Evolutionary conservation across 345 rosid genomes (phyloP).

Genomic region (Acer campestre): DNA sequence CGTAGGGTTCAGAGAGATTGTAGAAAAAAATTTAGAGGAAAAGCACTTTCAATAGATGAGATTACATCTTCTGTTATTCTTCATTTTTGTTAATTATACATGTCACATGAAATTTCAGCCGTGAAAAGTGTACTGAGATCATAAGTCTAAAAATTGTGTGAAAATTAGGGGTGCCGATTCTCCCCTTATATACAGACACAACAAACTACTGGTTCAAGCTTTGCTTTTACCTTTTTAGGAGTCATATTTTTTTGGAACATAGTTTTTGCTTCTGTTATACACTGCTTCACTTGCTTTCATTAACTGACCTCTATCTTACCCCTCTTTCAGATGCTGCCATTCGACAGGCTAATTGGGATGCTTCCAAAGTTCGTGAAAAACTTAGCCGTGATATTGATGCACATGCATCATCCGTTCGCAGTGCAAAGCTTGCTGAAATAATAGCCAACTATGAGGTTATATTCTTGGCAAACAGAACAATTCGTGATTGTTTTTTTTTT

Average conservation of each 20-base stretch:
- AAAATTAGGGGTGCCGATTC: background rate
- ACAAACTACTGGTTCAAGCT: background rate
- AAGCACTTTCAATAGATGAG: background rate
- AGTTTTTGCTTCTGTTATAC: too few species aligned
- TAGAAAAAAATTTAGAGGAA: background rate
- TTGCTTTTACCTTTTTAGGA: background rate
- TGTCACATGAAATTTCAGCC: background rate
- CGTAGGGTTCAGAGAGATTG: background rate
- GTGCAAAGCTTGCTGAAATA: constrained; percentile 59
- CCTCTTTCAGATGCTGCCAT: constrained; percentile 53
- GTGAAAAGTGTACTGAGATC: background rate
- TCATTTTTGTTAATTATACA: background rate
- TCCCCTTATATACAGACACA: background rate
- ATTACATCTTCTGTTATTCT: background rate
- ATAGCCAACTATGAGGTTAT: constrained; percentile 53
- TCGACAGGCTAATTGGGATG: constrained; percentile 65
- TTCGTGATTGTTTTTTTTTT: background rate
- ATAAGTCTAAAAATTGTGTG: background rate
- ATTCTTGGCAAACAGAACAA: constrained; percentile 13
- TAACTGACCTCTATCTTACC: background rate
- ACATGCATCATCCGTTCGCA: constrained; percentile 45
- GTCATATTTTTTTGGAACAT: background rate
- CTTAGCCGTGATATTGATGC: constrained; percentile 61
- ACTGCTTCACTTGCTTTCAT: background rate
- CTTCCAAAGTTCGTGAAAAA: constrained; percentile 60